Evolutionary conservation across 1,284 basidiomycete species (phyloP).

Genomic region (Gastroboletus turbinatus): DNA sequence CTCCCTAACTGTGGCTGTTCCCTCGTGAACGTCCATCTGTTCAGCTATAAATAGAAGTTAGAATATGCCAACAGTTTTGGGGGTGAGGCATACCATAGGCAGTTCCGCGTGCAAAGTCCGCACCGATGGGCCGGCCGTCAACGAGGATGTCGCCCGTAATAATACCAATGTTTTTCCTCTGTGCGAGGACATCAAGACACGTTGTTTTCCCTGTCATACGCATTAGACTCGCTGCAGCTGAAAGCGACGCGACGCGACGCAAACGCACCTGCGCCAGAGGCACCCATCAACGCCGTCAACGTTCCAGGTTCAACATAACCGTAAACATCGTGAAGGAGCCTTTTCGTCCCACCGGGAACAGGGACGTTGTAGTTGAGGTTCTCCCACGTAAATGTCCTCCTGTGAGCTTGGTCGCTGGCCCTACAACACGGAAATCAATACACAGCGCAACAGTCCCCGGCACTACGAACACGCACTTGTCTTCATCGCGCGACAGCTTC

Average conservation of each 20-base stretch:
- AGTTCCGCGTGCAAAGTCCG: slow-evolving; percentile 75
- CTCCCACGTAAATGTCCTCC: slow-evolving; percentile 70
- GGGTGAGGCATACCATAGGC: slow-evolving; percentile 58
- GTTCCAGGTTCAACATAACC: slow-evolving; percentile 90
- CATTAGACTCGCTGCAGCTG: slow-evolving; percentile 20
- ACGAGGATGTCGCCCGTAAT: slow-evolving; percentile 80
- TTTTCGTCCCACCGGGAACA: slow-evolving; percentile 64
- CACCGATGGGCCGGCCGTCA: slow-evolving; percentile 71
- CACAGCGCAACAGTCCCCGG: background rate
- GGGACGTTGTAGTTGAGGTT: slow-evolving; percentile 72
- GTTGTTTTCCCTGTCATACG: slow-evolving; percentile 59
- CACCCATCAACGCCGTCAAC: slow-evolving; percentile 77
- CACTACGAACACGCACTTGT: slow-evolving; percentile 9
- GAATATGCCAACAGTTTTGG: slow-evolving; percentile 21
- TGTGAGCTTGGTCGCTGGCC: slow-evolving; percentile 26
- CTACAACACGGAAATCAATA: slow-evolving; percentile 9
- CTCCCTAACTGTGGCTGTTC: slow-evolving; percentile 83
- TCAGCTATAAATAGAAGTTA: slow-evolving; percentile 52
- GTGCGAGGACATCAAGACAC: slow-evolving; percentile 85
- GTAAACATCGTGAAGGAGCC: slow-evolving; percentile 81
- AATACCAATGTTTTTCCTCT: slow-evolving; percentile 86
- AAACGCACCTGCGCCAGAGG: slow-evolving; percentile 63
- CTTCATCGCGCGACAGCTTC: slow-evolving; percentile 23
- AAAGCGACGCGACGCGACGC: background rate
- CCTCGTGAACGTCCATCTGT: slow-evolving; percentile 88